Base-by-base conservation (phyloP, 192 early-diverging fungal species). In the Geosiphon pyriformis region DNA sequence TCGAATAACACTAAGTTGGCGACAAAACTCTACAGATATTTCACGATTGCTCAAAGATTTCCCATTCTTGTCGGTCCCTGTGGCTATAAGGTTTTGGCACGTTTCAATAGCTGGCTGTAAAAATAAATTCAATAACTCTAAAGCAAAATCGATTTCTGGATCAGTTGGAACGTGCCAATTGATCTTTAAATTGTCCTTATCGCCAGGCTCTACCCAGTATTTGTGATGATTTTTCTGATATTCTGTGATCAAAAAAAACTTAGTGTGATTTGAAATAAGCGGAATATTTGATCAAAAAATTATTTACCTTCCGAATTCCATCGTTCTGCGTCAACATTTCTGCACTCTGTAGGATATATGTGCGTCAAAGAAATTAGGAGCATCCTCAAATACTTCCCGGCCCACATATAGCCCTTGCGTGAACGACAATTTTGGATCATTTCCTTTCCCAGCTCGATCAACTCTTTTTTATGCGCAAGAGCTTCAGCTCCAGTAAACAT, bases 111-210 rank as follows among this genome's bases (percentile, higher is more conserved):
- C 46, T 20, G 86, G 83, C 6, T 68, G 59, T 4, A 84, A 72
- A 47, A 89, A 79, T 1, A 52, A 59, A 1, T 84, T 78, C 27
- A 90, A 69, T 17, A 95, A 60, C 31, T 85, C 80, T 15, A 90
- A 66, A 0, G 87, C 90, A 66, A 87, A 85, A 25, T 84, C 71
- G 15, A 87, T 75, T 61, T 93, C 94, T 0, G 78, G 73, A 22
- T 81, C 68, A 23, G 71, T 82, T 8, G 94, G 91, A 10, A 79
- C 67, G 69, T 95, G 92, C 95, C 95, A 98, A 54, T 83, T 52
- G 8, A 94, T 58, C 20, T 74, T 60, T 23, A 91, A 77, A 49
- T 83, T 71, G 0, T 80, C 71, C 0, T 82, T 71, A 47, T 86
- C 72, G 0, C 73, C 68, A 1, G 83, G 74, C 30, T 84, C 66